phyloP scores from a whole-genome alignment of 1,284 basidiomycete genomes.

The Cutaneotrichosporon dermatis region DNA sequence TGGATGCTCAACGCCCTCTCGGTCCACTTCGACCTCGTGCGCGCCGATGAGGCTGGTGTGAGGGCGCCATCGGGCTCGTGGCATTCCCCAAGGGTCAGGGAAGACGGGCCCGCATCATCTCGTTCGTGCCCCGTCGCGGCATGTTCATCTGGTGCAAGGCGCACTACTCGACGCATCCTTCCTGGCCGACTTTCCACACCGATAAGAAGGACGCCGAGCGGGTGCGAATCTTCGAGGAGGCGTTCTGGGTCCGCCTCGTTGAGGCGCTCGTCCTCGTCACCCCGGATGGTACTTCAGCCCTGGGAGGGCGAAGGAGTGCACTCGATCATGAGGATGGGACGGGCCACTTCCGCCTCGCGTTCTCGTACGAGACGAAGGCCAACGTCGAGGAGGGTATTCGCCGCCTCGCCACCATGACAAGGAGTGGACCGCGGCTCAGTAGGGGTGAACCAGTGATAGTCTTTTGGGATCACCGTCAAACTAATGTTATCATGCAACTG shows the following conservation, averaged over 20 bases:
- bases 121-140: constrained; percentile 57
- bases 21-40: constrained; percentile 19
- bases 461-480: background rate
- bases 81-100: constrained; percentile 17
- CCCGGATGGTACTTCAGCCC: constrained; percentile 29
- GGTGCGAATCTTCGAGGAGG: constrained; percentile 22
- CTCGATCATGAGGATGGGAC: constrained; percentile 15
- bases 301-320: constrained; percentile 20
- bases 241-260: constrained; percentile 22
- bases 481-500: too few relatives aligned
- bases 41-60: constrained; percentile 12
- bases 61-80: constrained; percentile 22
- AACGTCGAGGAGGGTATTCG: constrained; percentile 24
- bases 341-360: constrained; percentile 29
- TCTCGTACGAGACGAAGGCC: constrained; percentile 21
- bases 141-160: constrained; percentile 41
- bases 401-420: constrained; percentile 18
- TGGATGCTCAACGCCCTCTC: constrained; percentile 28
- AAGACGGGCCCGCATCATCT: constrained; percentile 50
- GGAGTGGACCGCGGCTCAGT: constrained; percentile 13
- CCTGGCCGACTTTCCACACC: constrained; percentile 10
- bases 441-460: background rate
- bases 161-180: constrained; percentile 23
- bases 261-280: constrained; percentile 23
- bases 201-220: background rate